Evolutionary conservation across 345 rosid species (phyloP), one percentile per base, ranked within the genome.

Genomic region (Sisymbrium irio): DNA sequence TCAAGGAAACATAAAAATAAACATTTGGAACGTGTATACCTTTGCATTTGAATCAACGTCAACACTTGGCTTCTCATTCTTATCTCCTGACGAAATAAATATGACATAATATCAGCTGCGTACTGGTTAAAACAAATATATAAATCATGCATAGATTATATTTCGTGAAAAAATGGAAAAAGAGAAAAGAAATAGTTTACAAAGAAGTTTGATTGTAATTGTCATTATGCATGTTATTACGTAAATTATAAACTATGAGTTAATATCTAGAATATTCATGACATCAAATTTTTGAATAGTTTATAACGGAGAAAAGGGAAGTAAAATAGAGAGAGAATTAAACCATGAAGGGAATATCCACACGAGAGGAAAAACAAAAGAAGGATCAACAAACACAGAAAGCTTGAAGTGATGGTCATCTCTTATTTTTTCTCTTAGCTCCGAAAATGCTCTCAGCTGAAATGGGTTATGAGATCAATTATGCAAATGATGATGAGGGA

Each of bases 331-430:
- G 41, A 59, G 28, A 49, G 9, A 61, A n/a, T n/a, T 12, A 20
- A 63, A 77, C 80, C 80, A 28, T 56, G 72, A 63, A 56, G 55
- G 7, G 80, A 15, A 64, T 63, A 39, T 28, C 72, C 72, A 77
- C 72, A 70, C 11, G 76, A 77, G 54, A 71, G 49, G 62, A 39
- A 64, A 49, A 64, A 47, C 55, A 63, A 56, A 39, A 77, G 22
- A 47, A 77, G 46, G 27, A 77, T 64, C 66, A 56, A 12, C 55
- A 77, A 41, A 71, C 67, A 77, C 22, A 77, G 6, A 56, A 71
- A 63, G 40, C 62, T 64, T 22, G 76, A 64, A 62, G 75, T 69
- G 36, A 62, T 62, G 39, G 27, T 19, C 79, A 76, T 76, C 28
- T 56, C 75, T 53, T 53, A 10, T 11, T 53, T 50, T 35, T 59